Evolutionary conservation across 139 green algal genomes (phyloP), one percentile per base, ranked within the genome.

Genomic region (Microglena sp.): DNA sequence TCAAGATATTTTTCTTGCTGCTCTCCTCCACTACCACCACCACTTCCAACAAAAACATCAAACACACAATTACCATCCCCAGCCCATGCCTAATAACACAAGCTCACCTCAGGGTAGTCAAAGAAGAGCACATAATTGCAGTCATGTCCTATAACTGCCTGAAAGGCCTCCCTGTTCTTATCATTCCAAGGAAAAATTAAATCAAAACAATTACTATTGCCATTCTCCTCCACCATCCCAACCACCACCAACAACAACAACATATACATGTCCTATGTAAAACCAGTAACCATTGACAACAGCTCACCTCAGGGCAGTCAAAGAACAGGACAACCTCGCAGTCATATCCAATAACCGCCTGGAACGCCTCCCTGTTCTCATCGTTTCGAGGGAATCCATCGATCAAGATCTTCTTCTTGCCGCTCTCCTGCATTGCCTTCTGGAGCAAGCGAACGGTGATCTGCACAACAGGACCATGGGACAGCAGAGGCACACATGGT

Each of bases 351-450:
- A 87, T 93, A 26, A 67, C 4, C 64, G 64, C 74, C 44, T 93
- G 80, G 76, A 95, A 97, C 2, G 84, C 76, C 2, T 84, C 77
- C 2, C 90, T 72, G 78, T 97, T 97, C 71, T 96, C 91, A 32
- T 85, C 75, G 67, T 97, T 97, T 27, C 92, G 73, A 1, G 92
- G 92, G 61, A 97, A 97, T 34, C 92, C 92, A 61, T 97, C 92
- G 31, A 97, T 96, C 1, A 97, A 71, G 60, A 97, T 89, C 22
- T 60, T 75, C 1, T 57, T 33, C 45, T 83, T 84, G 22, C 74
- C 75, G 46, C 75, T 87, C 0, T 76, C 72, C 11, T 70, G 61
- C 89, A 97, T 97, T 31, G 92, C 92, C 27, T 87, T 67, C 50
- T 95, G 66, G 26, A 97, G 78, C 60, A 97, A 70, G 21, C 75